Percentiles rank a stretch among this genome's conserved stretches.
Evolutionary conservation across 805 yeast species (phyloP).

Genomic region (Starmerella scarabaei): DNA sequence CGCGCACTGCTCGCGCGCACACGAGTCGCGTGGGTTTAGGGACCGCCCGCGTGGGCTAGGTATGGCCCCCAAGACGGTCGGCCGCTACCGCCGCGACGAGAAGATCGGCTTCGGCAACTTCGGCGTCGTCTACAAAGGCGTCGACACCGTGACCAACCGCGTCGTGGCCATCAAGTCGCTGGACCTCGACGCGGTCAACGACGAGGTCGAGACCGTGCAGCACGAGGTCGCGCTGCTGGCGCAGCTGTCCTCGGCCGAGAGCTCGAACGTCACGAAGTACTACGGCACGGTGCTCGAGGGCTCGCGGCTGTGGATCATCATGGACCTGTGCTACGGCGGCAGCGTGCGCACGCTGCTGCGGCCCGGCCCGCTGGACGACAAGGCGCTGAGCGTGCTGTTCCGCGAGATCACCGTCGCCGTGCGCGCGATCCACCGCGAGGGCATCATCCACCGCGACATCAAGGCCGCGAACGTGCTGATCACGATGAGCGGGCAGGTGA

Average conservation of each 20-base stretch:
- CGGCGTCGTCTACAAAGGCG: slow-evolving; percentile 89
- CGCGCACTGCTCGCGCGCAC: no score
- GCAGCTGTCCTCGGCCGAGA: slow-evolving; percentile 50
- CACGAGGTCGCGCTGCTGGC: slow-evolving; percentile 79
- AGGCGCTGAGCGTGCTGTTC: slow-evolving; percentile 66
- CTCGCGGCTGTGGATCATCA: slow-evolving; percentile 89
- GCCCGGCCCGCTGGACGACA: slow-evolving; percentile 82
- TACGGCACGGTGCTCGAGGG: slow-evolving; percentile 79
- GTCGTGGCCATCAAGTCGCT: slow-evolving; percentile 87
- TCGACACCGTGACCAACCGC: slow-evolving; percentile 42
- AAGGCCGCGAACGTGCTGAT: slow-evolving; percentile 93
- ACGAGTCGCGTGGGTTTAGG: no score
- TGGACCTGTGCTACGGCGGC: slow-evolving; percentile 98
- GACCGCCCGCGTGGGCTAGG: no score
- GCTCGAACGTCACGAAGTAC: slow-evolving; percentile 87
- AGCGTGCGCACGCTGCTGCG: slow-evolving; percentile 70
- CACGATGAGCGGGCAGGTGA: slow-evolving; percentile 77
- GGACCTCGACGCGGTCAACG: slow-evolving; percentile 82
- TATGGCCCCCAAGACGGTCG: slow-evolving; percentile 10
- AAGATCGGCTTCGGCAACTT: slow-evolving; percentile 93
- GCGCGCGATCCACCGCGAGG: slow-evolving; percentile 68
- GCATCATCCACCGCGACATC: slow-evolving; percentile 90
- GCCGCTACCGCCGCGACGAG: slow-evolving; percentile 67
- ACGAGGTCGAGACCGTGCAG: slow-evolving; percentile 90
- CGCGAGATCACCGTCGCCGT: slow-evolving; percentile 72